Base-by-base conservation (phyloP, 768 basidiomycete genomes). In the Russula abietina region DNA sequence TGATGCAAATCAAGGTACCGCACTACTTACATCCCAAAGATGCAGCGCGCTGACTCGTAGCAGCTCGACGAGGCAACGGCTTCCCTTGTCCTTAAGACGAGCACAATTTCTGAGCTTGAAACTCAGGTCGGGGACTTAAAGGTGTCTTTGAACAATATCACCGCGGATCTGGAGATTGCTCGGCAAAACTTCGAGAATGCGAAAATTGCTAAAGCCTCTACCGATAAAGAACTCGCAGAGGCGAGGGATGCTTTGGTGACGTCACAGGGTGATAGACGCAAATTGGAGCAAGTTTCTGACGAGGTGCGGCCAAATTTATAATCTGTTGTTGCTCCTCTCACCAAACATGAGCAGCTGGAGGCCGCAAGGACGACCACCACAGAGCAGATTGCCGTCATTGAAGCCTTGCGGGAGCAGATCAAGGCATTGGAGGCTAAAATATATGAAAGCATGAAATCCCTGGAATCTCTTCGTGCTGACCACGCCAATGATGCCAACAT, bases 61-160 rank as follows among this genome's bases (percentile, higher is more conserved):
- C 67, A 92, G 89, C 77, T 91, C n/a, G 79, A 78, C 59, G 82
- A 84, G 60, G 80, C 82, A 1, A 80, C 72, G 12, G 78, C 79
- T n/a, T 77, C 77, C 16, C 73, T 91, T 41, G 75, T 78, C 28
- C 71, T 77, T 16, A 89, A 87, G 75, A 75, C 76, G 2, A 75
- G 78, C 36, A 72, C 75, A 26, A 77, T 87, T 28, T 69, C 75
- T 22, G 75, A 76, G 30, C 79, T 92, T 12, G 83, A 89, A 72
- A 72, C 68, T 53, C 80, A 83, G 67, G 66, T 87, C 39, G 74
- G 74, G 28, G 74, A 75, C 28, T 75, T 88, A 55, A 78, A 82
- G 65, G 70, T 74, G 17, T 80, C 81, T 8, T 77, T 88, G 36
- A 76, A 81, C 24, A 67, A 72, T 16, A 79, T 78, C 22, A 70